Percentiles rank a stretch among this genome's conserved stretches.
Evolutionary conservation across 2,329 filamentous ascomycete genomes (phyloP).

Genomic region (Didymella exigua): DNA sequence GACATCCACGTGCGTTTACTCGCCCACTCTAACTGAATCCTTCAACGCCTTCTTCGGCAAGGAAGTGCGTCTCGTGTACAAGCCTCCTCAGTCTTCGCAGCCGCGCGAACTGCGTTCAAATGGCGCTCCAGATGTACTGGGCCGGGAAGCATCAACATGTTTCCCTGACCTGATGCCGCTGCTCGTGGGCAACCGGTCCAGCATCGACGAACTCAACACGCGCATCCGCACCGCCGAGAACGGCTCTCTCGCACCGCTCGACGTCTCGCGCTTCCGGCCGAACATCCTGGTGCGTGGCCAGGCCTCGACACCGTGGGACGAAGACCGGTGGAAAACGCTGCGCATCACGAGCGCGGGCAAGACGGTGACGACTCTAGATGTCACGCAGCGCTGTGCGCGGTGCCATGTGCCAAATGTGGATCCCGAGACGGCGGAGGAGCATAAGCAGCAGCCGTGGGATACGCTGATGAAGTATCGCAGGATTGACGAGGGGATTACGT

Average conservation of each 20-base stretch:
- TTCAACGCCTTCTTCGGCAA: conserved; percentile 64
- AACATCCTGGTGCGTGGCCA: conserved; percentile 65
- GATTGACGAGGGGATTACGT: conserved; percentile 65
- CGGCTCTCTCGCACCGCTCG: conserved; percentile 58
- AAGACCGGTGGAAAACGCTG: conserved; percentile 68
- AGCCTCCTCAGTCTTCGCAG: conserved; percentile 57
- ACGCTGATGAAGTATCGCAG: conserved; percentile 65
- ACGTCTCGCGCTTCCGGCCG: conserved; percentile 62
- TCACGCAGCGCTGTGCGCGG: conserved; percentile 64
- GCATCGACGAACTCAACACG: conserved; percentile 63
- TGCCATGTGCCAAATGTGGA: conserved; percentile 71
- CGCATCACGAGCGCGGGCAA: conserved; percentile 45
- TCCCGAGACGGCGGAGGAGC: conserved; percentile 64
- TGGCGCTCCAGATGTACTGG: conserved; percentile 59
- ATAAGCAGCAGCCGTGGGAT: conserved; percentile 66
- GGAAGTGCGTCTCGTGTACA: conserved; percentile 64
- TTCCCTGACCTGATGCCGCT: conserved; percentile 67
- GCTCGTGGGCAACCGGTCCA: conserved; percentile 61
- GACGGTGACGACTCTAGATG: conserved; percentile 53
- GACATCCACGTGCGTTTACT: conserved; percentile 64
- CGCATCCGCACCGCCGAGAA: conserved; percentile 53
- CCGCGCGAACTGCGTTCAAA: conserved; percentile 62
- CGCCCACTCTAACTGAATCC: conserved; percentile 55
- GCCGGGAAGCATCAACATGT: conserved; percentile 59
- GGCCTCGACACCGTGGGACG: conserved; percentile 60